These are phyloP conservation scores for Biancaea sappan DNA, from an alignment of 306 rosid genomes.

Conservation along the genomic window DNA sequence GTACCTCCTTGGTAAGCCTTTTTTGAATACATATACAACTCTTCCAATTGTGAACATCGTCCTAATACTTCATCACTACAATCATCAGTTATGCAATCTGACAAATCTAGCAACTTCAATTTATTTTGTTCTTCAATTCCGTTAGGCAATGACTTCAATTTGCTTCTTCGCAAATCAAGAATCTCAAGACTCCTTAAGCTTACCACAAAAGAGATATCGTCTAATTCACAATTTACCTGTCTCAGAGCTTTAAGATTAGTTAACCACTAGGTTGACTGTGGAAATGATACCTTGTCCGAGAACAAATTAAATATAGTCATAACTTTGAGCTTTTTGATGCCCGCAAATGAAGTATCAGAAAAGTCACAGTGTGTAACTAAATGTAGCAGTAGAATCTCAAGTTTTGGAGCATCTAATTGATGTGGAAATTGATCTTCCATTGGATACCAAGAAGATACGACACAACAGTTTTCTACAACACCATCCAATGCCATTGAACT, in stretches of 20 bases:
- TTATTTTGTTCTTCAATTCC: not conserved
- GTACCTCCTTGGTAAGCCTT: accelerated
- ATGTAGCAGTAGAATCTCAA: not conserved
- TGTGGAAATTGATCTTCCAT: not conserved
- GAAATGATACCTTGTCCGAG: accelerated
- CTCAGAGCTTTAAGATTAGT: not conserved
- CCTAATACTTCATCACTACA: not conserved
- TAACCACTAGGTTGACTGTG: not conserved
- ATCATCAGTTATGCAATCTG: not conserved
- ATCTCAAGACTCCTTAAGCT: slow-evolving; percentile 8
- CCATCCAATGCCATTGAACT: not conserved
- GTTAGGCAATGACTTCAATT: not conserved
- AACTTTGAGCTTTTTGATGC: slow-evolving; percentile 1
- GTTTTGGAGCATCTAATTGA: slow-evolving; percentile 8
- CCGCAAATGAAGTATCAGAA: not conserved
- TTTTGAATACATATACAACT: not conserved
- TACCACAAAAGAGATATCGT: not conserved
- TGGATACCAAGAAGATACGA: not conserved
- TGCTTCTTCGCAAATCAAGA: not conserved
- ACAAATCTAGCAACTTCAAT: slow-evolving; percentile 4
- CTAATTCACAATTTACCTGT: not conserved
- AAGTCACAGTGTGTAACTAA: no score
- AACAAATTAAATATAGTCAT: not conserved
- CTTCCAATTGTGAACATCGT: not conserved
- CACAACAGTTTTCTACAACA: no score